A percentile compares a stretch with the other conserved stretches of the same genome.
These are phyloP conservation scores for Fusarium bactridioides DNA, from an alignment of 2,329 filamentous ascomycete species.

Conservation along the genomic window DNA sequence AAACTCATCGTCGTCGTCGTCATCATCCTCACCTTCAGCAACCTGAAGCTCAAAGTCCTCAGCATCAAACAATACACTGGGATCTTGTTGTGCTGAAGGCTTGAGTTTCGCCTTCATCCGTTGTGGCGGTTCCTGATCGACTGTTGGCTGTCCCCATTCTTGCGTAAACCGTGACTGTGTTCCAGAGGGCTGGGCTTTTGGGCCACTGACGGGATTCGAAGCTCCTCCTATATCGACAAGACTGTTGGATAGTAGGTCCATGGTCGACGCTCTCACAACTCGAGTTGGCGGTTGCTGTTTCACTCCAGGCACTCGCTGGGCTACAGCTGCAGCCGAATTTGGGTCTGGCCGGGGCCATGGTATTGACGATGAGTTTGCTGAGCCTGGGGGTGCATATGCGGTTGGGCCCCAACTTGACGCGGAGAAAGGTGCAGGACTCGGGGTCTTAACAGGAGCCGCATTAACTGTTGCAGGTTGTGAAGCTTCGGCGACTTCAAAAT, in stretches of 20 bases:
- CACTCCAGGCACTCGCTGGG: slow-evolving; percentile 1
- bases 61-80: slow-evolving; percentile 73
- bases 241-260: slow-evolving; percentile 63
- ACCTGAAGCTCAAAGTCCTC: slow-evolving; percentile 59
- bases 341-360: slow-evolving; percentile 25
- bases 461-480: slow-evolving; percentile 13
- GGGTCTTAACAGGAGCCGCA: slow-evolving; percentile 18
- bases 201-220: not conserved
- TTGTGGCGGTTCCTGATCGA: not conserved
- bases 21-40: slow-evolving; percentile 52
- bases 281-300: slow-evolving; percentile 30
- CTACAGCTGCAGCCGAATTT: slow-evolving; percentile 1
- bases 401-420: slow-evolving; percentile 24
- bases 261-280: slow-evolving; percentile 56
- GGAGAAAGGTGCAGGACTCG: slow-evolving; percentile 1
- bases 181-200: slow-evolving; percentile 8
- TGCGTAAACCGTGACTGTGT: slow-evolving; percentile 11
- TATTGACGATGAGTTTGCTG: slow-evolving; percentile 25
- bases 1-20: slow-evolving; percentile 59
- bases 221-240: slow-evolving; percentile 51
- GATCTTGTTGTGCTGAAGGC: slow-evolving; percentile 44
- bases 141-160: slow-evolving; percentile 13
- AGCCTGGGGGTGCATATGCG: slow-evolving; percentile 1
- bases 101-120: slow-evolving; percentile 38
- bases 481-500: slow-evolving; percentile 67